Conservation (phyloP, 345 rosid genomes). For the Camelina laxa region DNA sequence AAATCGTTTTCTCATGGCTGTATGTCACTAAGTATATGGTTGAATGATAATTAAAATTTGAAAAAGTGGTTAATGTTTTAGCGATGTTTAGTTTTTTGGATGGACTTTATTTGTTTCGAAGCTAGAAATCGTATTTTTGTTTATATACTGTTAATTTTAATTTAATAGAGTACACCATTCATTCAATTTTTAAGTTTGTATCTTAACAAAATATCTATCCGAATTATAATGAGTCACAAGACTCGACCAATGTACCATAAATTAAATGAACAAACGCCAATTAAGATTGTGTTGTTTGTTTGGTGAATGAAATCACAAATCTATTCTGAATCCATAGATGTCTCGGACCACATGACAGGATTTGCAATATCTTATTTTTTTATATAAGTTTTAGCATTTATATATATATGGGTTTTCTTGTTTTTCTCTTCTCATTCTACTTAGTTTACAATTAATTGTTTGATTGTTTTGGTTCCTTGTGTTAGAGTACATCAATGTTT, state of each 20-base stretch:
- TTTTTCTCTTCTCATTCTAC: too few species aligned
- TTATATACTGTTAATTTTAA: neutral
- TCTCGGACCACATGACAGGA: too few species aligned
- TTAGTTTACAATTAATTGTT: too few species aligned
- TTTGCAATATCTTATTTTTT: too few species aligned
- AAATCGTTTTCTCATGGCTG: too few species aligned
- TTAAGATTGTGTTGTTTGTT: neutral
- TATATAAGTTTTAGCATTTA: too few species aligned
- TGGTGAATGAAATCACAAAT: neutral
- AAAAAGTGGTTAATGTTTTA: conserved; percentile 10
- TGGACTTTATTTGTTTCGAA: neutral
- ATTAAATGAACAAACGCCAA: neutral
- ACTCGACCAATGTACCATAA: neutral
- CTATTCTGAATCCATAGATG: too few species aligned
- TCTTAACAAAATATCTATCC: neutral
- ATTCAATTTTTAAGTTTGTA: neutral
- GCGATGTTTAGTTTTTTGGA: neutral
- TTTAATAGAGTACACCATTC: neutral
- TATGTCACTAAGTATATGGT: neutral
- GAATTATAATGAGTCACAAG: neutral
- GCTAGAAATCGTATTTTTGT: neutral
- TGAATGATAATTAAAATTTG: neutral
- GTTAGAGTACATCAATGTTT: too few species aligned
- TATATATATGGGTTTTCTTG: too few species aligned
- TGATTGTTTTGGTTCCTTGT: too few species aligned